Evolutionary conservation across 441 rosid genomes (phyloP), one percentile per base, ranked within the genome.

Genomic region (Erodium texanum): DNA sequence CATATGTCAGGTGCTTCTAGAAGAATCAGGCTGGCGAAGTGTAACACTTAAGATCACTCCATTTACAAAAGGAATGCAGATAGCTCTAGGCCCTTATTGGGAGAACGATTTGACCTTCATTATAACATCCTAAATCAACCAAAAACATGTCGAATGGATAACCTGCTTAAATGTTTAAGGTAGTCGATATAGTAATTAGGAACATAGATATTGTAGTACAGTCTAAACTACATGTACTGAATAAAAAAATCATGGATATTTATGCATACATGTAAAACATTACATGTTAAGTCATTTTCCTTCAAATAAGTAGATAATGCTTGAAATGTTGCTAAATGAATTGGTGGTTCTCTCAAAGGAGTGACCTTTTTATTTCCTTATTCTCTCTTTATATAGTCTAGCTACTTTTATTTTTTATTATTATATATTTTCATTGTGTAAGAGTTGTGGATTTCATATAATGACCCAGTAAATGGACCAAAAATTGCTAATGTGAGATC

Each of bases 71-170:
- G 90, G 98, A 77, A 95, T 75, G 71, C 99, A 92, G 23, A 92
- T 86, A 71, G 99, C 96, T 41, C 86, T 90, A 74, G 93, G 72
- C 67, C 89, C 89, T 85, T 90, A 93, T 73, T 90, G 98, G 76
- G 94, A 86, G 64, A 95, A 89, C 18, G 95, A 83, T 96, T 92
- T 95, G 69, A 94, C 71, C 81, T 92, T 94, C 99, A 88, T 94
- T 0, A 84, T 85, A 64, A 92, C 89, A 82, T 94, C 99, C 99
- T 94, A 77, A 43, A 68, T 56, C 22, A 68, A 38, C 63, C 63
- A 2, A 58, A 58, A 58, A 9, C 7, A 16, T 5, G 20, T 52
- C n/a, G 14, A 14, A 50, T 18, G 7, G 18, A 3, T 14, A 52
- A 22, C 59, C 59, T 16, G 1, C 10, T 52, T 52, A 18, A 54